These are phyloP conservation scores for Panus rudis DNA, from an alignment of 768 basidiomycete genomes.

Conservation along the genomic window DNA sequence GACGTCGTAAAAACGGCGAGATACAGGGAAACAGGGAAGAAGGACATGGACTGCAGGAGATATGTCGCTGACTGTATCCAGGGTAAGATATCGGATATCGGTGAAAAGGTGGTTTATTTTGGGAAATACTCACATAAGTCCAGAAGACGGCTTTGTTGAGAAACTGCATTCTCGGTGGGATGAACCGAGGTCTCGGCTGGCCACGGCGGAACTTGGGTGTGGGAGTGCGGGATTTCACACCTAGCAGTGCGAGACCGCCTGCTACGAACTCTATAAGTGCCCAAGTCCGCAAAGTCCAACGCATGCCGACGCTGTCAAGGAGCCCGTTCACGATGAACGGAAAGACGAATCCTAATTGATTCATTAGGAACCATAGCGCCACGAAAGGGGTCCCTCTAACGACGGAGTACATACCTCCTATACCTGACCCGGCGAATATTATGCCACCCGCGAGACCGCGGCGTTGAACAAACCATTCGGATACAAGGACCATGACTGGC, in stretches of 20 bases:
- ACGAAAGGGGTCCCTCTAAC: background rate
- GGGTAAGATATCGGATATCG: background rate
- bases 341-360: conserved; percentile 13
- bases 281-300: conserved; percentile 19
- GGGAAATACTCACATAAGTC: conserved; percentile 13
- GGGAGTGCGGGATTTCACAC: conserved; percentile 18
- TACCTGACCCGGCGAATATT: conserved; percentile 24
- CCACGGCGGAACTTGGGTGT: conserved; percentile 11
- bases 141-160: conserved; percentile 16
- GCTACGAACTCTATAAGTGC: conserved; percentile 10
- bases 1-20: conserved; percentile 16
- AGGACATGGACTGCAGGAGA: conserved; percentile 18
- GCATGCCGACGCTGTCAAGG: conserved; percentile 12
- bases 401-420: conserved; percentile 13
- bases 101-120: background rate
- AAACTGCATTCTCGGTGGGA: conserved; percentile 16
- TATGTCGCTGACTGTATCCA: conserved; percentile 9
- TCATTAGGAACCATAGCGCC: no score
- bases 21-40: conserved; percentile 21
- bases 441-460: conserved; percentile 27
- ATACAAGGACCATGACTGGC: conserved; percentile 20
- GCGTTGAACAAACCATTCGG: conserved; percentile 28
- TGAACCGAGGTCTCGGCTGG: conserved; percentile 14
- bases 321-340: conserved; percentile 14
- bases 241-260: conserved; percentile 14